These are phyloP conservation scores for Boletus bicolor DNA, from an alignment of 768 basidiomycete genomes.

Conservation along the genomic window DNA sequence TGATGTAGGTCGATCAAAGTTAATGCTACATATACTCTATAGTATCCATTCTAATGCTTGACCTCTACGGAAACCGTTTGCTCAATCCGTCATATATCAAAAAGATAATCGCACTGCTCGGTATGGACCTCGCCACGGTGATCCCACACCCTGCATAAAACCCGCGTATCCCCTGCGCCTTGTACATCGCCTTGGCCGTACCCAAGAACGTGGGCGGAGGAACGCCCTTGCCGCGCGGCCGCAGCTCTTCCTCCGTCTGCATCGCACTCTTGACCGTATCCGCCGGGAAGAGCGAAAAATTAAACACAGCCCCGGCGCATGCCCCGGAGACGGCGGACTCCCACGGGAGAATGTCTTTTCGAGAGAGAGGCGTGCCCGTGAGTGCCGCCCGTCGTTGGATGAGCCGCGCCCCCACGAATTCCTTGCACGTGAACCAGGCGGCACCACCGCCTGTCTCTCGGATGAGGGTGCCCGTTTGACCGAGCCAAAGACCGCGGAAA, in stretches of 20 bases:
- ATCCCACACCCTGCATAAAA: constrained; percentile 93
- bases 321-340: constrained; percentile 88
- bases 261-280: constrained; percentile 94
- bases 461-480: constrained; percentile 89
- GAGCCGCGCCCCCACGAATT: constrained; percentile 64
- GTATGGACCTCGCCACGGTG: constrained; percentile 80
- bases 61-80: constrained; percentile 42
- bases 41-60: not conserved
- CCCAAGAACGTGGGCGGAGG: constrained; percentile 45
- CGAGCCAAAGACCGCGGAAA: constrained; percentile 89
- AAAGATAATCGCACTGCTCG: constrained; percentile 91
- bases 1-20: not conserved
- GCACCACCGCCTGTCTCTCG: constrained; percentile 90
- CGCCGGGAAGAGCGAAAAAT: constrained; percentile 89
- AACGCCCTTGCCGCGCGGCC: constrained; percentile 42
- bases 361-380: constrained; percentile 26
- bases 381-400: constrained; percentile 43
- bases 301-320: constrained; percentile 80
- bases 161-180: constrained; percentile 72
- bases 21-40: not conserved
- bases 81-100: constrained; percentile 83
- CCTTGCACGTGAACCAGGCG: constrained; percentile 91
- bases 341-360: constrained; percentile 60
- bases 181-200: constrained; percentile 69
- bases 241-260: constrained; percentile 89